These are phyloP conservation scores for Fusarium napiforme DNA, from an alignment of 2,329 filamentous ascomycete species.

Conservation along the genomic window DNA sequence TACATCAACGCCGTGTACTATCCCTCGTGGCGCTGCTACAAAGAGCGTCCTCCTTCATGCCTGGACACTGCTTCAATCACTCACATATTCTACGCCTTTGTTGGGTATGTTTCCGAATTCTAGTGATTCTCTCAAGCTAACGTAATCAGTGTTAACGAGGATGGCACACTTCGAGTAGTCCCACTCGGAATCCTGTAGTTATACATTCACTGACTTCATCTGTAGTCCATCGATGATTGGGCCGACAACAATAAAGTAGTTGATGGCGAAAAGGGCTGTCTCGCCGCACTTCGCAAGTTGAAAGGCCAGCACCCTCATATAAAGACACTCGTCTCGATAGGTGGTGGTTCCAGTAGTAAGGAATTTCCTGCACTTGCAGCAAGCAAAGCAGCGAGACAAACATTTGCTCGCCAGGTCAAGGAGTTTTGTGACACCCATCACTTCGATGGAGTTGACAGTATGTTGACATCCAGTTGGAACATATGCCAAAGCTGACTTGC, in stretches of 20 bases:
- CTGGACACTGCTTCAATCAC: slow-evolving; percentile 67
- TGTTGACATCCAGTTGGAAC: background rate
- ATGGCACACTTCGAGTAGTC: slow-evolving; percentile 55
- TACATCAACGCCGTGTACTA: slow-evolving; percentile 65
- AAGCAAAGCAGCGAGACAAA: slow-evolving; percentile 57
- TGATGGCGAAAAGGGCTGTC: slow-evolving; percentile 68
- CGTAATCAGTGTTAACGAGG: slow-evolving; percentile 47
- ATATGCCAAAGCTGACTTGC: background rate
- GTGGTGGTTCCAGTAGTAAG: slow-evolving; percentile 71
- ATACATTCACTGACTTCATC: background rate
- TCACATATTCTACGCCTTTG: slow-evolving; percentile 74
- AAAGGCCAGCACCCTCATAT: slow-evolving; percentile 67
- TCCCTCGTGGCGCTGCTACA: slow-evolving; percentile 73
- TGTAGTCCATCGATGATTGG: slow-evolving; percentile 67
- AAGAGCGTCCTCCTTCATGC: slow-evolving; percentile 67
- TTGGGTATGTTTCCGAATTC: slow-evolving; percentile 51
- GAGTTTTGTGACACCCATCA: slow-evolving; percentile 66
- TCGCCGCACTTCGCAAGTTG: slow-evolving; percentile 67
- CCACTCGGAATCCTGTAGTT: background rate
- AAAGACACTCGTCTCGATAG: slow-evolving; percentile 71
- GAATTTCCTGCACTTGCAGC: slow-evolving; percentile 69
- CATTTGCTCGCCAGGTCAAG: slow-evolving; percentile 65
- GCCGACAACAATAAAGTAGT: slow-evolving; percentile 70
- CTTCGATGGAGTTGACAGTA: slow-evolving; percentile 74
- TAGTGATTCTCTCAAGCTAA: slow-evolving; percentile 14